Percentiles rank a stretch among this genome's conserved stretches.
Evolutionary conservation across 345 rosid species (phyloP).

Genomic region (Viola odorata): DNA sequence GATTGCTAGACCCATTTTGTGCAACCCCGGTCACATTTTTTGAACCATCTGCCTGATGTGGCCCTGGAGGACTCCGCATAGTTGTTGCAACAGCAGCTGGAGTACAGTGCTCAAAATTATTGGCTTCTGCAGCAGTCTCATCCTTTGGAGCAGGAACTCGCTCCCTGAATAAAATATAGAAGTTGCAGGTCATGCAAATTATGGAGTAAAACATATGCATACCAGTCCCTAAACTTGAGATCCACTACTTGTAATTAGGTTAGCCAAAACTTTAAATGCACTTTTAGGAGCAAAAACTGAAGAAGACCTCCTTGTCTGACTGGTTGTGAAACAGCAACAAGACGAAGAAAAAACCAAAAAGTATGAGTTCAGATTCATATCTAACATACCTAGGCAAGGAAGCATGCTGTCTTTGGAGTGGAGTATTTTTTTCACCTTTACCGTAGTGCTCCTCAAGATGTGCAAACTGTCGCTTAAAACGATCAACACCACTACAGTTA

Average conservation of each 20-base stretch:
- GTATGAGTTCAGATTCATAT: neutral
- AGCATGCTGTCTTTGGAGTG: conserved; percentile 87
- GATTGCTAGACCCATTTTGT: conserved; percentile 30
- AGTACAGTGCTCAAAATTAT: conserved; percentile 34
- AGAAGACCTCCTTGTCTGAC: neutral
- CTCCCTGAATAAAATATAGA: conserved; percentile 47
- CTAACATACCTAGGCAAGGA: conserved; percentile 82
- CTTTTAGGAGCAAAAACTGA: neutral
- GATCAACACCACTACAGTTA: conserved; percentile 81
- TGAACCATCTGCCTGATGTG: conserved; percentile 32
- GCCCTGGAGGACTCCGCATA: conserved; percentile 41
- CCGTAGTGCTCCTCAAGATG: conserved; percentile 86
- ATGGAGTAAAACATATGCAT: neutral
- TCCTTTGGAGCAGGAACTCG: conserved; percentile 74
- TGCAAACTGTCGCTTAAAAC: conserved; percentile 97
- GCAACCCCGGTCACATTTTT: conserved; percentile 21
- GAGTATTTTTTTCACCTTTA: conserved; percentile 73
- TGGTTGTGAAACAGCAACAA: conserved; percentile 1
- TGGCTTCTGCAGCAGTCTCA: conserved; percentile 26
- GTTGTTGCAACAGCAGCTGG: conserved; percentile 45
- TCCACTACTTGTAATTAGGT: neutral
- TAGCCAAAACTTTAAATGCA: neutral
- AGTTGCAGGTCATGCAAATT: neutral
- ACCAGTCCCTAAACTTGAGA: neutral
- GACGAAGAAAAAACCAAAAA: neutral